Evolutionary conservation across 1,284 basidiomycete genomes (phyloP), one percentile per base, ranked within the genome.

Genomic region (Marasmius oreades): DNA sequence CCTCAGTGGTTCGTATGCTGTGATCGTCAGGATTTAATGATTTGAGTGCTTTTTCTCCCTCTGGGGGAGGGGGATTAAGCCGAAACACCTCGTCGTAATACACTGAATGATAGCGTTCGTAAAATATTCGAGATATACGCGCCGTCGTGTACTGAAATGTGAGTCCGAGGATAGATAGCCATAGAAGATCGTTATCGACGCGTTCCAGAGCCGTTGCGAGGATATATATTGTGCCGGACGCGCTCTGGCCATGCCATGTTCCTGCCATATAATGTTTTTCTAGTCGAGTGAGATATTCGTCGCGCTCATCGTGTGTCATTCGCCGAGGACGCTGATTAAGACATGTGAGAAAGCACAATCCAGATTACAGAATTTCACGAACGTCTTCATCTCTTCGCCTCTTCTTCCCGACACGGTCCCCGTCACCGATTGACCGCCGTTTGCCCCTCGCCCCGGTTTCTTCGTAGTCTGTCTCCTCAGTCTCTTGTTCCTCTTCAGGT

Each of bases 91-190:
- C 95, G 70, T 96, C 93, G 55, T 85, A 74, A 69, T 92, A 94
- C 51, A 93, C 76, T 2, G 78, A 68, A 55, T 95, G 88, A 66
- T 86, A 90, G 60, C 77, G 79, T 62, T 98, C 93, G 73, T 99
- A 99, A 47, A 80, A 80, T 31, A 88, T 84, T 51, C 93, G 85
- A 61, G 95, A 92, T 76, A 98, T 94, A 63, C 88, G 86, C 47
- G 91, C 86, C 14, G 91, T 85, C 31, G 84, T 82, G 71, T 98
- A 99, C 75, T 99, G 97, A 67, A 88, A 88, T 10, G 97, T 98
- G 22, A 98, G 79, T 20, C 94, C 95, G 47, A 99, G 80, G 58
- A 99, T 95, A 16, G 95, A 94, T 46, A 96, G 81, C 93, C 96
- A 99, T 44, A 99, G 77, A 5, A 94, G 80, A 69, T 98, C 95